Evolutionary conservation across 139 green algal genomes (phyloP).

Genomic region (Chlorella ohadii): DNA sequence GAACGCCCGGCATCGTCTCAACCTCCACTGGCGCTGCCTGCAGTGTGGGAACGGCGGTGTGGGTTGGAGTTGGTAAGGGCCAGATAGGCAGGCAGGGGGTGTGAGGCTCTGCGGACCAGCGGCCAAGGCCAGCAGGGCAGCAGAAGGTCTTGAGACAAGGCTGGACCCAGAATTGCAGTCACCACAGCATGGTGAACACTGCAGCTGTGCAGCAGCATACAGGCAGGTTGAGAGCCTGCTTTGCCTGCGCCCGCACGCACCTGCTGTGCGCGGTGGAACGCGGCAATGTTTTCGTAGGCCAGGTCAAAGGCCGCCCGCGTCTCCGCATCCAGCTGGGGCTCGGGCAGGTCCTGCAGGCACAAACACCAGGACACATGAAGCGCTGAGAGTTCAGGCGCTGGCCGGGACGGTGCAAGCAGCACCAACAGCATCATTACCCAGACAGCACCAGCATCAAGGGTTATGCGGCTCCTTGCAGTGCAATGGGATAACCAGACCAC

Average conservation of each 20-base stretch:
- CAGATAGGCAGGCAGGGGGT: too few species aligned
- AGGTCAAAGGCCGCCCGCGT: slow-evolving; percentile 89
- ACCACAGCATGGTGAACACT: too few species aligned
- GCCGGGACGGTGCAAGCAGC: not conserved
- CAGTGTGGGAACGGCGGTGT: slow-evolving; percentile 49
- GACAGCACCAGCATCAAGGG: not conserved
- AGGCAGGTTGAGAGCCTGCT: too few species aligned
- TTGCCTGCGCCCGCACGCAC: not conserved
- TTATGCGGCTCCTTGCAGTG: too few species aligned
- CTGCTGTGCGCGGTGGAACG: slow-evolving; percentile 94
- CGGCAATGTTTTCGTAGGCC: slow-evolving; percentile 93
- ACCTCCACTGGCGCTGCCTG: slow-evolving; percentile 80
- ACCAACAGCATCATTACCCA: not conserved
- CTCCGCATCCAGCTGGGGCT: slow-evolving; percentile 76
- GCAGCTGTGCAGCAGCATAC: too few species aligned
- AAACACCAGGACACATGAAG: not conserved
- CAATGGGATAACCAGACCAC: too few species aligned
- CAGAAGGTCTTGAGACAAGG: too few species aligned
- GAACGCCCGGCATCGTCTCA: slow-evolving; percentile 96
- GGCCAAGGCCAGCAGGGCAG: too few species aligned
- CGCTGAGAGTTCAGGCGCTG: not conserved
- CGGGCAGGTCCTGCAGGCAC: slow-evolving; percentile 72
- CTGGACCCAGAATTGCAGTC: too few species aligned
- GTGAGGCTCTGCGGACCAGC: too few species aligned
- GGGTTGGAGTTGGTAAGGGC: not conserved